Base-by-base conservation (phyloP, 768 basidiomycete species). In the Termitomyces eurrhizus region DNA sequence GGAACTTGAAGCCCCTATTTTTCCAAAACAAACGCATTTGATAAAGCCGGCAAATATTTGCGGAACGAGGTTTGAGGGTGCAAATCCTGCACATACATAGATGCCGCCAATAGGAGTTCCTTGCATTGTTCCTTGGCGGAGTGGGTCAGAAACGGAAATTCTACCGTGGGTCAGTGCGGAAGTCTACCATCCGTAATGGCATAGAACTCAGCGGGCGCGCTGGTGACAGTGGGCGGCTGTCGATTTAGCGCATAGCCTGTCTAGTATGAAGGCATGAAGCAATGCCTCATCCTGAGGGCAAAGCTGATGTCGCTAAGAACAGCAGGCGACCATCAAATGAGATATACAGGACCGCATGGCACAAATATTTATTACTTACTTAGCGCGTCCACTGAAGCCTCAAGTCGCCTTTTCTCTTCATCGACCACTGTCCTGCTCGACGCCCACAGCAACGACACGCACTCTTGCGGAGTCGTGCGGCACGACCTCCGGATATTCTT, bases 401-500 rank as follows among this genome's bases (percentile, higher is more conserved):
- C 42, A 44, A 21, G 41, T 11, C 52, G 42, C 52, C 45, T 7
- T 56, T 59, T 26, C 39, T 58, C 49, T 48, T 39, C 29, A 29
- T 29, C 52, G 7, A 46, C 21, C 35, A 58, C 33, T 32, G 35
- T 21, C 33, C 36, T 61, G 50, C 33, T 52, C 53, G 3, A n/a
- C 41, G 29, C 39, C 51, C 45, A 9, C 44, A 32, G 26, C 57
- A 41, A n/a, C 60, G 24, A 24, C 52, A 51, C n/a, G 46, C 51
- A 42, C 35, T 37, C 26, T 14, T 35, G 32, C 29, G 37, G 42
- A n/a, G 39, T 52, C 11, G 61, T 62, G 33, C 16, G 46, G 39
- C 37, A 42, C 50, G 24, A 52, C 32, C 39, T 29, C 46, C 59
- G 54, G 54, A 55, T 62, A 57, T 59, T 57, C 57, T 57, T 57